Percentiles rank a stretch among this genome's conserved stretches.
Conservation (phyloP, 495 filamentous ascomycete genomes). For the Cenococcum geophilum region DNA sequence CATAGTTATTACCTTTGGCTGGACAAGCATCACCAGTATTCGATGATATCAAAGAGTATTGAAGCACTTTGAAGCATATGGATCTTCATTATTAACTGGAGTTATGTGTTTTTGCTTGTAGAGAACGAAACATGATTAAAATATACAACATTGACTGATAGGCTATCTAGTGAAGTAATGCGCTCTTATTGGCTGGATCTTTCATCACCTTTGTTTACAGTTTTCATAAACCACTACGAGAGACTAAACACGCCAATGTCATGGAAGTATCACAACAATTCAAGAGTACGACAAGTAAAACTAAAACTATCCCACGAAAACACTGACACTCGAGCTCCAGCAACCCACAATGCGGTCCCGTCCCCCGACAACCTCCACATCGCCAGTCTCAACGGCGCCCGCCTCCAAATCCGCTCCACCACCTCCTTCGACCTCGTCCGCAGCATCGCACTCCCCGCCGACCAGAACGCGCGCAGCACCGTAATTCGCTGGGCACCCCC, state of each 20-base stretch:
- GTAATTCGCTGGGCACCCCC: slow-evolving; percentile 21
- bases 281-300: slow-evolving; percentile 8
- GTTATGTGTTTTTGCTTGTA: too few relatives aligned
- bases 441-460: slow-evolving; percentile 28
- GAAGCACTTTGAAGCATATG: too few relatives aligned
- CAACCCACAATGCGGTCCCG: slow-evolving; percentile 23
- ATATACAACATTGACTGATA: not conserved
- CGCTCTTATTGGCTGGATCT: not conserved
- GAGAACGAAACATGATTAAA: not conserved
- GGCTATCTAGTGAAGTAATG: not conserved
- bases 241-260: not conserved
- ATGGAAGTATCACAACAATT: slow-evolving; percentile 25
- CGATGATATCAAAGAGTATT: too few relatives aligned
- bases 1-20: too few relatives aligned
- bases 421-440: slow-evolving; percentile 29
- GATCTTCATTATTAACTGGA: too few relatives aligned
- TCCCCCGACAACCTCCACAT: slow-evolving; percentile 32
- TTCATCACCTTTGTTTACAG: not conserved
- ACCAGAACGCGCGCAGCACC: slow-evolving; percentile 5
- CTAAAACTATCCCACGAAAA: not conserved
- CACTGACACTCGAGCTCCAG: slow-evolving; percentile 7
- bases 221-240: not conserved
- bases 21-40: too few relatives aligned
- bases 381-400: slow-evolving; percentile 28
- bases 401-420: slow-evolving; percentile 33